Evolutionary conservation across 1,284 basidiomycete species (phyloP).

Genomic region (Cerrena zonata): DNA sequence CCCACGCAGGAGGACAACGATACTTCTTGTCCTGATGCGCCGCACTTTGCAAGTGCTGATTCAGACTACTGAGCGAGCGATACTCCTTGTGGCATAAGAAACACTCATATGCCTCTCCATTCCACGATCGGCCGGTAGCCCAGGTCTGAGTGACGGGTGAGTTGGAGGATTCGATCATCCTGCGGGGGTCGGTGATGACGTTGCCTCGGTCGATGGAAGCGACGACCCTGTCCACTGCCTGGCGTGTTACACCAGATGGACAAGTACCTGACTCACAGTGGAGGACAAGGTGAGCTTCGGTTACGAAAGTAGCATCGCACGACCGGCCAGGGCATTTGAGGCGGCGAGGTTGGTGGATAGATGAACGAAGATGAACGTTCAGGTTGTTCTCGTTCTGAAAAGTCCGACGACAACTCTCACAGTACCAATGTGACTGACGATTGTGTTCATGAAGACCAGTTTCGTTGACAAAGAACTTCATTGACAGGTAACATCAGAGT

Average conservation of each 20-base stretch:
- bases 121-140: slow-evolving; percentile 9
- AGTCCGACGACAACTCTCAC: slow-evolving; percentile 35
- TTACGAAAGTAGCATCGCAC: slow-evolving; percentile 26
- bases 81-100: slow-evolving; percentile 17
- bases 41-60: slow-evolving; percentile 20
- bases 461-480: slow-evolving; percentile 29
- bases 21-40: slow-evolving; percentile 23
- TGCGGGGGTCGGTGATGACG: slow-evolving; percentile 28
- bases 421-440: slow-evolving; percentile 45
- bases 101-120: slow-evolving; percentile 11
- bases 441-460: slow-evolving; percentile 42
- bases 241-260: slow-evolving; percentile 26
- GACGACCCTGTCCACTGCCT: slow-evolving; percentile 22
- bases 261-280: slow-evolving; percentile 31
- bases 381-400: slow-evolving; percentile 30
- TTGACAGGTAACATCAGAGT: no score
- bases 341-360: slow-evolving; percentile 15
- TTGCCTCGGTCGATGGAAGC: slow-evolving; percentile 21
- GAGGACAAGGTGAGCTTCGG: slow-evolving; percentile 25
- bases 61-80: slow-evolving; percentile 13
- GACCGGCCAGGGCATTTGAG: slow-evolving; percentile 18
- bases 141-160: not conserved
- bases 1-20: slow-evolving; percentile 14
- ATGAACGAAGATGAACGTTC: slow-evolving; percentile 19
- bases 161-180: slow-evolving; percentile 17